Conservation (phyloP, 306 rosid species). For the Sechiopsis laciniata region DNA sequence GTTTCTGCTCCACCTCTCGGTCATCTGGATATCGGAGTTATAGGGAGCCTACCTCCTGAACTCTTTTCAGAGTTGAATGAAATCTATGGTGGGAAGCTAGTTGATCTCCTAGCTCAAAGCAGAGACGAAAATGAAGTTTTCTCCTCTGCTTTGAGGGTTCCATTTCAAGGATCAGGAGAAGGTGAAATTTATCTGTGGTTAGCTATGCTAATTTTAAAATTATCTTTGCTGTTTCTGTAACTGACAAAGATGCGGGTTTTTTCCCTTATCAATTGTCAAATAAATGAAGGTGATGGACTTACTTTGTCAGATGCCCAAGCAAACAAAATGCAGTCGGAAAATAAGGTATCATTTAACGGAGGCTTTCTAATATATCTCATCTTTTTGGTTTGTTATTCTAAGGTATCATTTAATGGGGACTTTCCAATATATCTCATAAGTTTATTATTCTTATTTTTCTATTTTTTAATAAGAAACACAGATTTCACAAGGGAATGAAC, state of each 20-base stretch:
- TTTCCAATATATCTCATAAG: not conserved
- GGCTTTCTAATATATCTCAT: not conserved
- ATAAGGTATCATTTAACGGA: slow-evolving; percentile 38
- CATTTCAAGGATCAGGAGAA: slow-evolving; percentile 26
- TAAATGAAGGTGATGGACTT: slow-evolving; percentile 29
- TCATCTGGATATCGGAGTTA: slow-evolving; percentile 74
- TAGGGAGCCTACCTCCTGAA: slow-evolving; percentile 76
- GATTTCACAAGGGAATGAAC: too few relatives aligned
- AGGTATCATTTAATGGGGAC: slow-evolving; percentile 36
- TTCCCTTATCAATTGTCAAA: slow-evolving; percentile 27
- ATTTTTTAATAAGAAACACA: too few relatives aligned
- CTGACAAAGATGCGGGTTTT: slow-evolving; percentile 23
- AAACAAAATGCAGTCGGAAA: slow-evolving; percentile 28
- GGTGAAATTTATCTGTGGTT: slow-evolving; percentile 27
- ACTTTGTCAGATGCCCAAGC: slow-evolving; percentile 27
- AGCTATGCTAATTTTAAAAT: not conserved
- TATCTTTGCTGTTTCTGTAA: slow-evolving; percentile 5
- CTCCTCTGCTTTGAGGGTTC: slow-evolving; percentile 19
- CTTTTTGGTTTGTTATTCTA: not conserved
- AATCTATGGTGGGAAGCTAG: slow-evolving; percentile 65
- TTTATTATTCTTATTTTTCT: not conserved
- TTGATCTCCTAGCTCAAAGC: slow-evolving; percentile 48
- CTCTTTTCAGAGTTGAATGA: slow-evolving; percentile 70
- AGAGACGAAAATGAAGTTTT: slow-evolving; percentile 36
- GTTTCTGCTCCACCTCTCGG: slow-evolving; percentile 52